Evolutionary conservation across 306 rosid genomes (phyloP), one percentile per base, ranked within the genome.

Genomic region (Casuarina glauca): DNA sequence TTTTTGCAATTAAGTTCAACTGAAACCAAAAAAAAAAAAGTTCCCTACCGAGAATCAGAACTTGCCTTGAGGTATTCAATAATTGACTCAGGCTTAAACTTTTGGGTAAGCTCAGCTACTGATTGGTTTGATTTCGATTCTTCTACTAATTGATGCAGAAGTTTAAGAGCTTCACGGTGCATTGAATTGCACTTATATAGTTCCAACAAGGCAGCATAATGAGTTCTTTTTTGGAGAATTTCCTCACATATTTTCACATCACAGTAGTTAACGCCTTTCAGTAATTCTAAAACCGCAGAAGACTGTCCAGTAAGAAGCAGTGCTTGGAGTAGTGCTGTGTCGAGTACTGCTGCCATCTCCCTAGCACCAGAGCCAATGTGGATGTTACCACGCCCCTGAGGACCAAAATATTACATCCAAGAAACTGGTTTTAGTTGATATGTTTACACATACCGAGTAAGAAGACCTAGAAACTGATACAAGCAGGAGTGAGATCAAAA

Each of bases 61-160:
- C 53, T 39, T 76, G 89, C 99, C 99, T 96, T 96, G 87, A 96
- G 99, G 89, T 96, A 96, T 79, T 96, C 97, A 78, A 96, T 92
- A 62, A 96, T 90, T 84, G 87, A 87, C 80, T 96, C 97, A 0
- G 98, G 97, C 86, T 86, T 93, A 77, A 93, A 91, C 71, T 74
- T 90, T 70, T 87, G 94, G 55, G 85, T 82, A 80, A 86, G 80
- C 43, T 88, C 96, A 76, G 85, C 49, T 63, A 80, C 82, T 50
- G 67, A 81, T 78, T 86, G 93, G 45, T 76, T 74, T 81, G 90
- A 87, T 82, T 82, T 93, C 39, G 97, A 90, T 75, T 91, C 93
- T 68, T 93, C 97, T 69, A 96, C 82, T 61, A 93, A 83, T 83
- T 85, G 88, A 79, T 89, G 91, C 85, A 93, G 86, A 80, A 96